phyloP scores from a whole-genome alignment of 164 flowering plant genomes.

The Platanus orientalis region DNA sequence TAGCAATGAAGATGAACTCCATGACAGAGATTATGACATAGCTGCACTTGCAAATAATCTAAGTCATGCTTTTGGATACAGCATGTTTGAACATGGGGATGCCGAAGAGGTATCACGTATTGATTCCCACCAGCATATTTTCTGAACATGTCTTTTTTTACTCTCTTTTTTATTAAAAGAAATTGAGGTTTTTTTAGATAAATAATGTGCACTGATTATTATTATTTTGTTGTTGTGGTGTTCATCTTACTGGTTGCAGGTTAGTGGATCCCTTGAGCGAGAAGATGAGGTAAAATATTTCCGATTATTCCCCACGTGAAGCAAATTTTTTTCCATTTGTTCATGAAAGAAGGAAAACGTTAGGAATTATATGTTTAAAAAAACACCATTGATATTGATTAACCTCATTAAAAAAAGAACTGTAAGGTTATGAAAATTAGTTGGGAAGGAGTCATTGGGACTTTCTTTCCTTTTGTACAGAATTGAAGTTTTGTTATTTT shows the following conservation, averaged over 20 bases:
- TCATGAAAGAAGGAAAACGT: neutral
- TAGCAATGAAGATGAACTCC: conserved; percentile 88
- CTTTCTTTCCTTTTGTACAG: neutral
- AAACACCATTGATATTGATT: neutral
- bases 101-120: conserved; percentile 60
- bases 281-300: conserved; percentile 77
- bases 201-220: neutral
- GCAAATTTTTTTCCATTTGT: neutral
- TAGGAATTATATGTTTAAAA: neutral
- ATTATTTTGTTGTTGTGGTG: no score
- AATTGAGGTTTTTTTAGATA: neutral
- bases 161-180: neutral
- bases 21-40: conserved; percentile 95
- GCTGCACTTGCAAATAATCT: conserved; percentile 83
- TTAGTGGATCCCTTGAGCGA: conserved; percentile 65
- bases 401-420: no score
- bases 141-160: neutral
- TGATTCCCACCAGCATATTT: neutral
- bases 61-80: conserved; percentile 80
- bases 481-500: neutral
- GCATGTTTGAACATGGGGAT: conserved; percentile 68
- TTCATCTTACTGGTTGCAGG: conserved; percentile 44
- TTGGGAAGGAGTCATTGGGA: neutral
- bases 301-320: neutral
- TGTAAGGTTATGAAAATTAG: neutral